A percentile compares a stretch with the other conserved stretches of the same genome.
phyloP scores from a whole-genome alignment of 352 stramenopile genomes.

The Phytophthora cactorum region DNA sequence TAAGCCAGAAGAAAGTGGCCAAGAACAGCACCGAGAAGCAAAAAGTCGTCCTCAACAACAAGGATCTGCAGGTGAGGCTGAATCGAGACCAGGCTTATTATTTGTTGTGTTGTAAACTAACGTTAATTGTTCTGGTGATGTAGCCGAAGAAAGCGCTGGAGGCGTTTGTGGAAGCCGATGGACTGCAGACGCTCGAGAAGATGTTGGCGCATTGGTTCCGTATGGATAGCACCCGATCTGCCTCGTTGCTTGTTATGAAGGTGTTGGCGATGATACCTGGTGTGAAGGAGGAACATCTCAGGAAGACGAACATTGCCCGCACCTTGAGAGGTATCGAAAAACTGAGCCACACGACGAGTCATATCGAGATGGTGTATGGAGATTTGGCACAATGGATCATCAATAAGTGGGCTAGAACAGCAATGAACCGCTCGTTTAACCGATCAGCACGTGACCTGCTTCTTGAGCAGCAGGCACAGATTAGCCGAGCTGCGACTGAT shows the following conservation, averaged over 20 bases:
- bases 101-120: background rate
- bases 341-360: conserved; percentile 35
- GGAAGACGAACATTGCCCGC: conserved; percentile 63
- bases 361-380: conserved; percentile 53
- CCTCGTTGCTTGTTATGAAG: conserved; percentile 66
- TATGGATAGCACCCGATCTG: conserved; percentile 46
- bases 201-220: conserved; percentile 64
- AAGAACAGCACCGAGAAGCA: conserved; percentile 63
- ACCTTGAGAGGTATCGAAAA: conserved; percentile 58
- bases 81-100: background rate
- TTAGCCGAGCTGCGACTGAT: conserved; percentile 35
- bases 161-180: conserved; percentile 68
- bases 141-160: conserved; percentile 62
- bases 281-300: conserved; percentile 57
- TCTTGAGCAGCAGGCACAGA: conserved; percentile 48
- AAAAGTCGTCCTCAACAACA: conserved; percentile 59
- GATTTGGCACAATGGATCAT: conserved; percentile 73
- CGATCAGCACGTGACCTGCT: conserved; percentile 50
- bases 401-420: conserved; percentile 56
- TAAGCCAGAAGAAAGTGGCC: conserved; percentile 58
- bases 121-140: conserved; percentile 2
- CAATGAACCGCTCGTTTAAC: conserved; percentile 49
- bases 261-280: conserved; percentile 58
- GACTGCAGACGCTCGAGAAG: conserved; percentile 54
- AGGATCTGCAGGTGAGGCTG: conserved; percentile 54